Conservation (phyloP, 2,329 filamentous ascomycete genomes). For the Penicillium brevicompactum region DNA sequence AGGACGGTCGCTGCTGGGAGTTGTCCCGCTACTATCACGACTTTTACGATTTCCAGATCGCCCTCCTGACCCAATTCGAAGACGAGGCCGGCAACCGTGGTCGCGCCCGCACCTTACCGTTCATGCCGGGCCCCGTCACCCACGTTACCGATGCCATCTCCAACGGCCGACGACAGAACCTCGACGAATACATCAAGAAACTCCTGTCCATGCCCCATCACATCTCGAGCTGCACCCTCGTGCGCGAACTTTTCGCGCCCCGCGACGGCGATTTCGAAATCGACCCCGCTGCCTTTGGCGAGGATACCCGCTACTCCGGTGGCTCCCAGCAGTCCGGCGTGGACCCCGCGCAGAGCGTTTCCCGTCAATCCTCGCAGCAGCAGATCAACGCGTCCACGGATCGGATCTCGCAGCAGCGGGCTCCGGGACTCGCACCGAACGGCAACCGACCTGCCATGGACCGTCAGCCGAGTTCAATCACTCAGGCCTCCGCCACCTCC, state of each 20-base stretch:
- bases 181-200: constrained; percentile 95
- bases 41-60: constrained; percentile 98
- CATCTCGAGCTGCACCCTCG: constrained; percentile 80
- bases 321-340: constrained; percentile 69
- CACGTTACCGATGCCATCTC: constrained; percentile 98
- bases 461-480: constrained; percentile 57
- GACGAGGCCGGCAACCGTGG: constrained; percentile 87
- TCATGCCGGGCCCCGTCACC: constrained; percentile 97
- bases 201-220: constrained; percentile 79
- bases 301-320: constrained; percentile 75
- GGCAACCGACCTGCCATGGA: constrained; percentile 46
- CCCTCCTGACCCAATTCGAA: constrained; percentile 86
- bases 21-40: constrained; percentile 94
- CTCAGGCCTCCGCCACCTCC: constrained; percentile 43
- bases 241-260: constrained; percentile 88
- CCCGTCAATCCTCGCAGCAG: constrained; percentile 66
- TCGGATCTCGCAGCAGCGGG: constrained; percentile 44
- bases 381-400: constrained; percentile 58
- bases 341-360: constrained; percentile 62
- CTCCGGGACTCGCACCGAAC: constrained; percentile 35
- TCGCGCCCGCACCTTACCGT: constrained; percentile 80
- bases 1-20: constrained; percentile 91
- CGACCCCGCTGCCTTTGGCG: constrained; percentile 65
- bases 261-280: constrained; percentile 92
- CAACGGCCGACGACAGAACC: constrained; percentile 84